Evolutionary conservation across 176 grass and related monocot genomes (phyloP).

Genomic region (Bothriochloa decipiens): DNA sequence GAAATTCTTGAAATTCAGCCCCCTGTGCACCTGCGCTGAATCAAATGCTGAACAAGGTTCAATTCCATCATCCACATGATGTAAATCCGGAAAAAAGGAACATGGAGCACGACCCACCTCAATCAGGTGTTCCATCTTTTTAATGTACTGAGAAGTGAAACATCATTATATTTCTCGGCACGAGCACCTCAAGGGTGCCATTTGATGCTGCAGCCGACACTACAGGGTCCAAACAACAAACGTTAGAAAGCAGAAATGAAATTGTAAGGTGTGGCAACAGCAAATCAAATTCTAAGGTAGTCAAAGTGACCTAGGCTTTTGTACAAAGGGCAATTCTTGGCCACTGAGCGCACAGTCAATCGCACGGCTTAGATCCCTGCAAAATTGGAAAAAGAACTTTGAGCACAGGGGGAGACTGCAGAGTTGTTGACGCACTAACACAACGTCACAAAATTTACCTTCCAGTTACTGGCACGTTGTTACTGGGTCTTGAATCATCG

Average conservation of each 20-base stretch:
- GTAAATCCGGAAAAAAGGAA: background rate
- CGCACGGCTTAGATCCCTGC: slow-evolving; percentile 78
- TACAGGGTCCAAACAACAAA: slow-evolving; percentile 33
- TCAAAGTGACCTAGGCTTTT: slow-evolving; percentile 60
- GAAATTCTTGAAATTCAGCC: background rate
- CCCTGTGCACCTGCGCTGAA: background rate
- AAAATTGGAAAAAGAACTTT: slow-evolving; percentile 22
- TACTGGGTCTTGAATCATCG: slow-evolving; percentile 87
- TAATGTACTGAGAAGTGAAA: background rate
- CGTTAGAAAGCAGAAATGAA: background rate
- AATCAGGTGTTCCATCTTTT: slow-evolving; percentile 9
- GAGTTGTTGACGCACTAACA: background rate
- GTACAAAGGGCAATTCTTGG: slow-evolving; percentile 53
- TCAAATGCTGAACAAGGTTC: background rate
- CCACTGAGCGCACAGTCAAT: slow-evolving; percentile 88
- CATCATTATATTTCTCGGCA: background rate
- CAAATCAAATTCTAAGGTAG: background rate
- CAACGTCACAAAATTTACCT: slow-evolving; percentile 50
- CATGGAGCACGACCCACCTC: slow-evolving; percentile 11
- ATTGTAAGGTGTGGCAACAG: background rate
- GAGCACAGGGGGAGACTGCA: background rate
- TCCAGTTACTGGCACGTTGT: slow-evolving; percentile 75
- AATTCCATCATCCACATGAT: background rate
- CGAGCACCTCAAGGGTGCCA: slow-evolving; percentile 65
- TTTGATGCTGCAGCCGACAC: slow-evolving; percentile 97